Conservation (phyloP, 2,329 filamentous ascomycete species). For the Geosmithia morbida region DNA sequence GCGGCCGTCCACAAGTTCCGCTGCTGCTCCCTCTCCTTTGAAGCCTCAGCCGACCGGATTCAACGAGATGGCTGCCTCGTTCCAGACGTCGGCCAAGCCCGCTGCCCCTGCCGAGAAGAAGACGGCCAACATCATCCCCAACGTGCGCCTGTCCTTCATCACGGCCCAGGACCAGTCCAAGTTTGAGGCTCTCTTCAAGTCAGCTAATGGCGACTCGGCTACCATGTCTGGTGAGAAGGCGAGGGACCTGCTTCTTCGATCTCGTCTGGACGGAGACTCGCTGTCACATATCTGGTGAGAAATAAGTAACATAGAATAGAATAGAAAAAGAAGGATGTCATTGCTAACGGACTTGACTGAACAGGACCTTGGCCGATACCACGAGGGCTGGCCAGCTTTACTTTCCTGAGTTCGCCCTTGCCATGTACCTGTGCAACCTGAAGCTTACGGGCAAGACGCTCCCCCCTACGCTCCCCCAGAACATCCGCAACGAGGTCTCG, state of each 20-base stretch:
- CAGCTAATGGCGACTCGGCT: slow-evolving; percentile 71
- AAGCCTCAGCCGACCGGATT: slow-evolving; percentile 55
- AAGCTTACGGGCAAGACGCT: slow-evolving; percentile 77
- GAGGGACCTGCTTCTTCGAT: slow-evolving; percentile 75
- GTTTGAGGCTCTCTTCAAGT: slow-evolving; percentile 96
- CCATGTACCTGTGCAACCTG: slow-evolving; percentile 97
- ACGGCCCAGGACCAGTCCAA: slow-evolving; percentile 89
- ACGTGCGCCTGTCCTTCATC: slow-evolving; percentile 88
- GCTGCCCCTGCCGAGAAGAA: slow-evolving; percentile 34
- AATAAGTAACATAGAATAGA: slow-evolving; percentile 27
- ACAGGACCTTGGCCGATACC: slow-evolving; percentile 80
- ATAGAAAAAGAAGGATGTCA: too few species aligned
- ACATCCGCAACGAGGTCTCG: slow-evolving; percentile 89
- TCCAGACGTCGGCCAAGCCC: slow-evolving; percentile 35
- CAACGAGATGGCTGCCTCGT: slow-evolving; percentile 51
- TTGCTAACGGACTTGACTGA: slow-evolving; percentile 4
- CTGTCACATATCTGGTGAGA: slow-evolving; percentile 83
- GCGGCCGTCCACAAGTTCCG: slow-evolving; percentile 23
- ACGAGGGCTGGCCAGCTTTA: slow-evolving; percentile 92
- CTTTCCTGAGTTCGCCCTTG: slow-evolving; percentile 92
- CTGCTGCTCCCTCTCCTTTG: slow-evolving; percentile 40
- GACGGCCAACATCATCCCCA: slow-evolving; percentile 67
- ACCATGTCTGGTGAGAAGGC: slow-evolving; percentile 90
- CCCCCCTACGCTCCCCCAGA: slow-evolving; percentile 62
- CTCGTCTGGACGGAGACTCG: slow-evolving; percentile 73